Percentiles rank a stretch among this genome's conserved stretches.
These are phyloP conservation scores for Echinochloa phyllopogon DNA, from an alignment of 176 grass and related monocot species.

Conservation along the genomic window DNA sequence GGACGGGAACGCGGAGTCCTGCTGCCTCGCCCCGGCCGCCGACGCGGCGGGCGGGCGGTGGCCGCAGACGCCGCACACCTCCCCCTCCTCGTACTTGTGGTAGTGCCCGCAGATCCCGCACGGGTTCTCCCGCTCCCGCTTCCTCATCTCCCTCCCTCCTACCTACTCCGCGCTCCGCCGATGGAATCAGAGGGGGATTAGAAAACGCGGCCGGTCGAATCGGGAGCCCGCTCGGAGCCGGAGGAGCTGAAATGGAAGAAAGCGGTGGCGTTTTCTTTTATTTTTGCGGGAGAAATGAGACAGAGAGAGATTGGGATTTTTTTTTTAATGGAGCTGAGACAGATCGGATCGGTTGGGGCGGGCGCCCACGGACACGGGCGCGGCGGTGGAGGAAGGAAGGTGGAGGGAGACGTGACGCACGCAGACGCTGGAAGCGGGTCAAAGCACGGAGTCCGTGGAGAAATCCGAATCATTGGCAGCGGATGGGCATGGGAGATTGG, in stretches of 20 bases:
- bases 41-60: constrained; percentile 56
- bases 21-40: background rate
- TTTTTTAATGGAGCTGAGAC: background rate
- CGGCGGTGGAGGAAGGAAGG: background rate
- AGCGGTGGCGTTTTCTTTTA: background rate
- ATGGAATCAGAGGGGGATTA: background rate
- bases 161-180: background rate
- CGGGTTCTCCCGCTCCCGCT: constrained; percentile 92
- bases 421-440: constrained; percentile 12
- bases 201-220: constrained; percentile 1
- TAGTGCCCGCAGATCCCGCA: constrained; percentile 96
- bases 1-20: constrained; percentile 76
- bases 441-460: background rate
- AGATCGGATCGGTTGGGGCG: constrained; percentile 30
- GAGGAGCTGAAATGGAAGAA: constrained; percentile 1
- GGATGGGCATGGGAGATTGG: no score
- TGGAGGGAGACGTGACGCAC: constrained; percentile 1
- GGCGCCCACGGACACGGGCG: background rate
- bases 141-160: constrained; percentile 59
- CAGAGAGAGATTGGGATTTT: background rate
- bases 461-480: background rate
- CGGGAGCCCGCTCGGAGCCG: constrained; percentile 1
- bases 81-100: constrained; percentile 91
- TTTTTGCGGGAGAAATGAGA: background rate
- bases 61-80: constrained; percentile 91